Conservation (phyloP, 2,329 filamentous ascomycete species). For the Bisporella sp. region DNA sequence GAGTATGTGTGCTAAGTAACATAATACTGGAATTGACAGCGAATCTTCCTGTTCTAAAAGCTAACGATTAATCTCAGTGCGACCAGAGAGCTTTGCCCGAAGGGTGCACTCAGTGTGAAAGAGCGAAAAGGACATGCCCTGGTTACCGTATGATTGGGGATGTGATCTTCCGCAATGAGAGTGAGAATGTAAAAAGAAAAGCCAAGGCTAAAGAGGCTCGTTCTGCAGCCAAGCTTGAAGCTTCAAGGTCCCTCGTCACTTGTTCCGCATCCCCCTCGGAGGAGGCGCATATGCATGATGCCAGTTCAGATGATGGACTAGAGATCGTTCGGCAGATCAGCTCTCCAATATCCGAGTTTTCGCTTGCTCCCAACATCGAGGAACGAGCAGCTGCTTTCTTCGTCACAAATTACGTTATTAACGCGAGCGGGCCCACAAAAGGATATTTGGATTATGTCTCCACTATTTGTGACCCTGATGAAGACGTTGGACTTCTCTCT, state of each 20-base stretch:
- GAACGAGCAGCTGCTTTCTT: slow-evolving; percentile 22
- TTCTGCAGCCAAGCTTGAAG: slow-evolving; percentile 2
- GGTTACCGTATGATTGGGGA: slow-evolving; percentile 49
- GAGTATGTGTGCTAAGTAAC: slow-evolving; percentile 28
- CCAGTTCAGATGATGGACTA: background rate
- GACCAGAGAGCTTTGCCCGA: slow-evolving; percentile 35
- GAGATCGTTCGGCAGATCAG: background rate
- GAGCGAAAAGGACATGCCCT: slow-evolving; percentile 43
- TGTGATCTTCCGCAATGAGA: slow-evolving; percentile 52
- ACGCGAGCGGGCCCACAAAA: background rate
- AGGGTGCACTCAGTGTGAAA: slow-evolving; percentile 47
- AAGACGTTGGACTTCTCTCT: slow-evolving; percentile 28
- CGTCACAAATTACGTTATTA: slow-evolving; percentile 14
- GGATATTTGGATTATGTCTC: background rate
- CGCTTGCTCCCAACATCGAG: slow-evolving; percentile 21
- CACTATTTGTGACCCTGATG: background rate
- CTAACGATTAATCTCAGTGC: slow-evolving; percentile 32
- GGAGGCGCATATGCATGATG: background rate
- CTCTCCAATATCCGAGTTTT: slow-evolving; percentile 7
- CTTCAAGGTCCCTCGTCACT: background rate
- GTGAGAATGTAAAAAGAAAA: slow-evolving; percentile 43
- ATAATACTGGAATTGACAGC: too few relatives aligned
- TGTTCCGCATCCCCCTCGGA: background rate
- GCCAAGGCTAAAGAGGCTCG: slow-evolving; percentile 29
- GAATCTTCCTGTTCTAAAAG: too few relatives aligned